Conservation (phyloP, 2,329 filamentous ascomycete genomes). For the Sarocladiaceae sp. region DNA sequence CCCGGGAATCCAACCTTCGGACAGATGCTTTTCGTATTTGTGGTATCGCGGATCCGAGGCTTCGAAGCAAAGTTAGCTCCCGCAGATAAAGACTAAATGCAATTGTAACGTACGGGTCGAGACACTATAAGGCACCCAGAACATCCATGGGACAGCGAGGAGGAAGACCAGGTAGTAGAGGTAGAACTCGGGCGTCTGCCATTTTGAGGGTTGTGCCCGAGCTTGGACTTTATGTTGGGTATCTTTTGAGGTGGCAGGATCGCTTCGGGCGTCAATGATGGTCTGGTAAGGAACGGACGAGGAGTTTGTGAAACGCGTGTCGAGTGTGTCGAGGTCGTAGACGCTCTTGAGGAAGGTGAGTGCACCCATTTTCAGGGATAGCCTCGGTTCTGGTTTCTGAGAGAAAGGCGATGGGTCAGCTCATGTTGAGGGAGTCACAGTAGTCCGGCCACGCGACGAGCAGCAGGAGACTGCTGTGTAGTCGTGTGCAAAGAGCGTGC, state of each 20-base stretch:
- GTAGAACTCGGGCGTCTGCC: constrained; percentile 81
- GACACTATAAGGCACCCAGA: constrained; percentile 80
- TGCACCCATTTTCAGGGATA: constrained; percentile 34
- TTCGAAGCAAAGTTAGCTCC: constrained; percentile 30
- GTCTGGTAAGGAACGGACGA: constrained; percentile 61
- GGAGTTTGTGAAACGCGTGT: constrained; percentile 60
- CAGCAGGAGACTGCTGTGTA: no score
- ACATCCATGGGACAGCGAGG: constrained; percentile 72
- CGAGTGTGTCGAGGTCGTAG: constrained; percentile 59
- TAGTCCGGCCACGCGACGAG: no score
- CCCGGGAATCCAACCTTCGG: constrained; percentile 84
- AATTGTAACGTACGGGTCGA: constrained; percentile 59
- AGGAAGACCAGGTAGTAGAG: constrained; percentile 68
- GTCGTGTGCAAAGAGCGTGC: no score
- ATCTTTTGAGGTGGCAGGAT: constrained; percentile 29
- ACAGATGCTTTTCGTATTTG: constrained; percentile 65
- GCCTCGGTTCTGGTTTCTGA: not conserved
- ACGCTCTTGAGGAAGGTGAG: constrained; percentile 42
- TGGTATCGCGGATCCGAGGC: constrained; percentile 75
- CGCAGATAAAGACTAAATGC: not conserved
- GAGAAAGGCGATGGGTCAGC: not conserved
- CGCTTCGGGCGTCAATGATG: constrained; percentile 44
- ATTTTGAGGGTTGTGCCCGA: constrained; percentile 60
- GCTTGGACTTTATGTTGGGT: constrained; percentile 30
- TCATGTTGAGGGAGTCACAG: not conserved